Base-by-base conservation (phyloP, 208 protist genomes). In the Leishmania amazonensis region DNA sequence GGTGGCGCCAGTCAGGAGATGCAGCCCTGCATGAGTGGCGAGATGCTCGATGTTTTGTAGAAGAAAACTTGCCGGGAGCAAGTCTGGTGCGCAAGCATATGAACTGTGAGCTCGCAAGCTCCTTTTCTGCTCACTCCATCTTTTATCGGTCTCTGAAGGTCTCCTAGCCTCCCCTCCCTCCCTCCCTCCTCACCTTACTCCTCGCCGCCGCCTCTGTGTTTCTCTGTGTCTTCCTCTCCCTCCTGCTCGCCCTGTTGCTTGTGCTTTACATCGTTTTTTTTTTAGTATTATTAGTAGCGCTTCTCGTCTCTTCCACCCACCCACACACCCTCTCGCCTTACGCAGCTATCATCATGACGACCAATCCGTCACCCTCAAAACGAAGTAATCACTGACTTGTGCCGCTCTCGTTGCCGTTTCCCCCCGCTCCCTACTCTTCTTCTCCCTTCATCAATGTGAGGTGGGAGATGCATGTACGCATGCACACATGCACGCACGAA, bases 141-240 rank as follows among this genome's bases (percentile, higher is more conserved):
- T 64, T 8, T 64, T 35, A 13, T 64, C 28, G 0, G 58, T 64
- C 8, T 64, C 58, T 31, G 8, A 64, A 24, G 31, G 38, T 45
- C 35, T 21, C 65, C 65, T 42, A 2, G 31, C 31, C 31, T 35
- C 31, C 31, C n/a, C 62, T 13, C 38, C 31, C 65, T 83, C 84
- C 68, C 76, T 64, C 65, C 87, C 71, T 79, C 47, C 67, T 31
- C 54, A 62, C 57, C 75, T 90, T 13, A 58, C 72, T 42, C 19
- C 17, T 11, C 77, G 19, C 75, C 54, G 7, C 17, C 38, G 54
- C 35, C 19, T 80, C 35, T 19, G 31, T 31, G 58, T 15, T 45
- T 11, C 38, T 65, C 79, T 79, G 65, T 72, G 38, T 11, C 67
- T 76, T 45, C 64, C 60, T 72, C 35, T 80, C 70, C 24, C 38